A percentile compares a stretch with the other conserved stretches of the same genome.
phyloP scores from a whole-genome alignment of 2,329 filamentous ascomycete species.

The Neoascochyta sp. region DNA sequence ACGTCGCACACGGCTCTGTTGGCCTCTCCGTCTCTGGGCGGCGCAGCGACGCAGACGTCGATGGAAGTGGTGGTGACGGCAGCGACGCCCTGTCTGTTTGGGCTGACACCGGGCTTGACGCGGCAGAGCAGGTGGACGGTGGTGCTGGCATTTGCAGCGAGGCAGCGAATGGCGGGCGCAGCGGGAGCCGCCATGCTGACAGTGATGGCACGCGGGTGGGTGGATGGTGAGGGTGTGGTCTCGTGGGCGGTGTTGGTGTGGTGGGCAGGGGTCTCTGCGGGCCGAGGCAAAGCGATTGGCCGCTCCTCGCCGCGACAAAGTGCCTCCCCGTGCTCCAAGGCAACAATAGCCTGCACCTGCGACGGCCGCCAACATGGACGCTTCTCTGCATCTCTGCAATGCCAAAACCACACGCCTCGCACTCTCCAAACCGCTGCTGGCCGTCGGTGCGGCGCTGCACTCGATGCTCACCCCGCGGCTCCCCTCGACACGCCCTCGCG shows the following conservation, averaged over 20 bases:
- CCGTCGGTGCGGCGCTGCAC: too few relatives aligned
- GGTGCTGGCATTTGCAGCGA: conserved; percentile 21
- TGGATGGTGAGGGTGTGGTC: too few relatives aligned
- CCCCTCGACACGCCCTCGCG: too few relatives aligned
- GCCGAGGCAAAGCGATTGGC: conserved; percentile 9
- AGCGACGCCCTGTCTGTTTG: conserved; percentile 58
- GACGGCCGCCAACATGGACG: conserved; percentile 3
- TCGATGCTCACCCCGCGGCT: too few relatives aligned
- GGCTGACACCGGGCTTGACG: conserved; percentile 64
- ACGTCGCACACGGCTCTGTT: conserved; percentile 64
- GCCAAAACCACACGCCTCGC: too few relatives aligned
- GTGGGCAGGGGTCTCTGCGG: conserved; percentile 1
- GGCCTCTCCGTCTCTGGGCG: conserved; percentile 63
- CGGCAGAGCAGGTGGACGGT: conserved; percentile 60
- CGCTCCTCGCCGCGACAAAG: conserved; percentile 1
- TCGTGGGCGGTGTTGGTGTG: conserved; percentile 2
- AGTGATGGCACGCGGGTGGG: too few relatives aligned
- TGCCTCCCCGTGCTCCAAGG: conserved; percentile 2
- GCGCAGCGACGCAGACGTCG: conserved; percentile 63
- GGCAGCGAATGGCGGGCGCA: conserved; percentile 27
- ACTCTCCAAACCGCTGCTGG: conserved; percentile 5
- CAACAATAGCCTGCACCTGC: conserved; percentile 11
- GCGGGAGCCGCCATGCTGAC: too few relatives aligned
- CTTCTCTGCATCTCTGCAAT: too few relatives aligned
- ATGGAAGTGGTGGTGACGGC: conserved; percentile 56